Evolutionary conservation across 805 yeast species (phyloP), one percentile per base, ranked within the genome.

Genomic region (Candida lessepsii): DNA sequence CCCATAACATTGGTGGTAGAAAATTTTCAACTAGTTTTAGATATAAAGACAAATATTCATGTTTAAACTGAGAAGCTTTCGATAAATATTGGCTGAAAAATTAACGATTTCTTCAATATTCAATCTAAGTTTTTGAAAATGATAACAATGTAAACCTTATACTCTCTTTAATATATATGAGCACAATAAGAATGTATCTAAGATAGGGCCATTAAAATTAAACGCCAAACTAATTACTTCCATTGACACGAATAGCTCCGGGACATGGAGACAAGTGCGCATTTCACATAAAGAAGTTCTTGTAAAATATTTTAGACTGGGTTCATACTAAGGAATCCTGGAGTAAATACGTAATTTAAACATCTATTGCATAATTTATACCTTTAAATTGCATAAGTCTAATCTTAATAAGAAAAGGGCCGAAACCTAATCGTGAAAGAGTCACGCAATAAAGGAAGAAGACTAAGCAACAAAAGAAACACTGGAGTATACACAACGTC

Each of bases 201-300:
- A n/a, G n/a, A n/a, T n/a, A n/a, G n/a, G n/a, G n/a, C n/a, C n/a
- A n/a, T n/a, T n/a, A n/a, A n/a, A n/a, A n/a, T n/a, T n/a, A n/a
- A n/a, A 20, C 23, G 9, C 23, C 23, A 20, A 20, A 20, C 23
- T 5, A 9, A 9, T 20, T 20, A 20, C n/a, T 17, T 29, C 33
- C 33, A 10, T 29, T 29, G 33, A 29, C 33, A 29, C 33, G 33
- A 29, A 29, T 18, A 11, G 3, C 33, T 15, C 33, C 33, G 33
- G 33, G 33, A 17, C n/a, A 10, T 29, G 33, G 23, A 29, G 24
- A 18, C 17, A 29, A 29, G 33, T 29, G 33, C 33, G 33, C 33
- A 29, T 29, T 29, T 18, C 33, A 29, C 33, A 29, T 18, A 4
- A 9, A 29, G 7, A 18, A 10, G 24, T 18, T 29, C 15, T 11